phyloP scores from a whole-genome alignment of 441 rosid species.

The Pelargonium australe region DNA sequence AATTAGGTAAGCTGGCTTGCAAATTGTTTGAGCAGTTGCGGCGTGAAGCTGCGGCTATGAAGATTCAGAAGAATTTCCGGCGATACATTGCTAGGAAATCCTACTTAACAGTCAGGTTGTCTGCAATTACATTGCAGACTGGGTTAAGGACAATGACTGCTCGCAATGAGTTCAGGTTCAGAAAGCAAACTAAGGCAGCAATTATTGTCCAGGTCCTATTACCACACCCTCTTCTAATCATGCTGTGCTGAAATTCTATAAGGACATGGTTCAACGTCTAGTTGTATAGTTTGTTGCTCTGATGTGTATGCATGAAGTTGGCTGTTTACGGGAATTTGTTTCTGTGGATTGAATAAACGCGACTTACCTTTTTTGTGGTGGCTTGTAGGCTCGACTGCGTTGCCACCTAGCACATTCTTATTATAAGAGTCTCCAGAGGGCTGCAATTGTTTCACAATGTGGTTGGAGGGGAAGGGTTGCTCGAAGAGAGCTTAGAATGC shows the following conservation, averaged over 20 bases:
- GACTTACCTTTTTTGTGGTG: no score
- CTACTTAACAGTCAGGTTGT: constrained; percentile 36
- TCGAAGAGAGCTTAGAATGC: constrained; percentile 28
- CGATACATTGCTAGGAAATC: constrained; percentile 50
- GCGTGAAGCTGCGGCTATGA: constrained; percentile 58
- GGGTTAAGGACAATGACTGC: constrained; percentile 56
- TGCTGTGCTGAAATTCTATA: not conserved
- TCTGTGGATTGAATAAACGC: no score
- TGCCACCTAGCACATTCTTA: no score
- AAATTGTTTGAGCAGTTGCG: constrained; percentile 27
- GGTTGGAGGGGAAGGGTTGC: constrained; percentile 41
- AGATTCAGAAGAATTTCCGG: constrained; percentile 72
- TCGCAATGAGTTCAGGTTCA: constrained; percentile 35
- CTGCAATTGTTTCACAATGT: constrained; percentile 40
- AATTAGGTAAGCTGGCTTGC: not conserved
- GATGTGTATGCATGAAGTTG: no score
- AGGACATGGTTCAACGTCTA: no score
- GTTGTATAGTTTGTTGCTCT: no score
- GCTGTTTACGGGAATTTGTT: no score
- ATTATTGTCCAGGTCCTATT: constrained; percentile 53
- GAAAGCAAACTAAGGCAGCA: constrained; percentile 41
- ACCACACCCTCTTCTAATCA: constrained; percentile 36
- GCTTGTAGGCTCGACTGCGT: no score
- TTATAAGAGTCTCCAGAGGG: constrained; percentile 39
- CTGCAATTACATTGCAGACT: constrained; percentile 66